Base-by-base conservation (phyloP, 2,329 filamentous ascomycete species). In the Pyricularia sp. region DNA sequence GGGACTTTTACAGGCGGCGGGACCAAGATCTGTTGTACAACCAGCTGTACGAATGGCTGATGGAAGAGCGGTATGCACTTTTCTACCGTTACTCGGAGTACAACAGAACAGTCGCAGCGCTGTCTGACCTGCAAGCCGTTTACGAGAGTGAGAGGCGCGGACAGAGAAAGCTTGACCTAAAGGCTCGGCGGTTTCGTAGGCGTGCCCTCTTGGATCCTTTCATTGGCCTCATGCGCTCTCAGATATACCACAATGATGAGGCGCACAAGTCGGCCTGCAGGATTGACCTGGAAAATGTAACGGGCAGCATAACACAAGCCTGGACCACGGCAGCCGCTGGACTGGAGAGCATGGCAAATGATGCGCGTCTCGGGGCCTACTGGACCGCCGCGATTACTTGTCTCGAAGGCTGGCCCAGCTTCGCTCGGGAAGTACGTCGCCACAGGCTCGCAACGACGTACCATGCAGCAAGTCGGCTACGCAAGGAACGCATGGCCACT, bases 1-100 rank as follows among this genome's bases (percentile, higher is more conserved):
- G 67, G 10, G 25, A 71, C 0, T 76, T 73, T 50, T 70, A 73
- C 9, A 63, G 26, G 26, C 11, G 25, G 12, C 59, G 25, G 6
- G 59, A 63, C 14, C 59, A 63, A 7, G 59, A 63, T 14, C 9
- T 63, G 25, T 25, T 63, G 25, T 63, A 63, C 26, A 26, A 28
- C 20, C 59, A 28, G 28, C 59, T 77, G 10, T 72, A 72, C 14
- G 71, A 73, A 59, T 78, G 76, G 76, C 67, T 72, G 6, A 71
- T 76, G 36, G 71, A 73, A 31, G 74, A 76, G 67, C 73, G 73
- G 64, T 71, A 76, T 1, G 72, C 69, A 4, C 75, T 75, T 68
- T 72, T 72, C 59, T 61, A 68, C 33, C 73, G 75, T 1, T 73
- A 74, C 64, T 66, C 69, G 11, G 25, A 66, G 30, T n/a, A 61